Conservation (phyloP, 257 asterid genomes). For the Solanum rostratum region DNA sequence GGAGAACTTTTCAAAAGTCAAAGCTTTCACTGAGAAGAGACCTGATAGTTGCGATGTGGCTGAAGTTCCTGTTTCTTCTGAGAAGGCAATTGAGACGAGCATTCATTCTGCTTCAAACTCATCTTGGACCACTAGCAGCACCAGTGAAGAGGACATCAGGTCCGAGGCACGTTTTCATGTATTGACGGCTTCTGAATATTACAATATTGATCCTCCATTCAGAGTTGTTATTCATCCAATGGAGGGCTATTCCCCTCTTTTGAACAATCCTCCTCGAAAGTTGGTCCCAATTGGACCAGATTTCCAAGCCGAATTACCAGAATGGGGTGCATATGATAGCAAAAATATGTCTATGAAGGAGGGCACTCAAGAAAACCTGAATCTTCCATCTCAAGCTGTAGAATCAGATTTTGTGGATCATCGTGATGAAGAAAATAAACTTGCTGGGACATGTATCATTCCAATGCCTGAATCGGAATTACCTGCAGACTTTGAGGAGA, state of each 20-base stretch:
- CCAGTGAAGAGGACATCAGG: conserved; percentile 22
- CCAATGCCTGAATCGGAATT: conserved; percentile 11
- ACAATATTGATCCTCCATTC: conserved; percentile 11
- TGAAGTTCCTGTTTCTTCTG: conserved; percentile 7
- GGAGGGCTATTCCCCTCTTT: conserved; percentile 19
- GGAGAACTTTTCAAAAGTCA: background rate
- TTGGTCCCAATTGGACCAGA: conserved; percentile 20
- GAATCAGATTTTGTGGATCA: background rate
- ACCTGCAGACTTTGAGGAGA: conserved; percentile 1
- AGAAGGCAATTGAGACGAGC: conserved; percentile 5
- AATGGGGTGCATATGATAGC: conserved; percentile 3
- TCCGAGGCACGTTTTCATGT: conserved; percentile 12
- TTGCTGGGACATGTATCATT: conserved; percentile 19
- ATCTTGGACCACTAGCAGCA: conserved; percentile 18
- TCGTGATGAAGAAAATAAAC: conserved; percentile 1
- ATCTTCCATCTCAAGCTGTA: background rate
- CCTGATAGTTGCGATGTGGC: conserved; percentile 2
- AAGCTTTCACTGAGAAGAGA: conserved; percentile 7
- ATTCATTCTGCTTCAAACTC: conserved; percentile 16
- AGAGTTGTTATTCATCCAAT: conserved; percentile 6
- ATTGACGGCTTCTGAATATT: conserved; percentile 11
- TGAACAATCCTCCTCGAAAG: conserved; percentile 26
- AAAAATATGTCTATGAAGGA: background rate
- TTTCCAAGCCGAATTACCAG: conserved; percentile 34
- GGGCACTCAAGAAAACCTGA: background rate